A percentile compares a stretch with the other conserved stretches of the same genome.
Evolutionary conservation across 495 filamentous ascomycete genomes (phyloP).

Genomic region (Hyaloscypha hepaticicola): DNA sequence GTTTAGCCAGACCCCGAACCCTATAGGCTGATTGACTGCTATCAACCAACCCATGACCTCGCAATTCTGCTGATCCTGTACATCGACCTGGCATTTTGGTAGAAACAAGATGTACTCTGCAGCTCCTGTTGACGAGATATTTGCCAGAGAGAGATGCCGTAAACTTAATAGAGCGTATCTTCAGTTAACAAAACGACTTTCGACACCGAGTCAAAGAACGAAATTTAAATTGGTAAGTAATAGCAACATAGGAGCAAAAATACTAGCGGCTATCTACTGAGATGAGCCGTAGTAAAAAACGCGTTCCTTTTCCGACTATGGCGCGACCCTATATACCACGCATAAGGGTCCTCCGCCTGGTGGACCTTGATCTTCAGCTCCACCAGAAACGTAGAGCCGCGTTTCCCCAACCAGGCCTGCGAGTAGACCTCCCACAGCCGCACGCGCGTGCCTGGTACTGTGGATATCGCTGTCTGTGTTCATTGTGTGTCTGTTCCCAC

Average conservation of each 20-base stretch:
- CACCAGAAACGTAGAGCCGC: conserved; percentile 28
- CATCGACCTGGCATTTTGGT: neutral
- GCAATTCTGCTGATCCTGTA: neutral
- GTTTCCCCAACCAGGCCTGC: conserved; percentile 30
- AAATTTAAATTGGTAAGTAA: neutral
- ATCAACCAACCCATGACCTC: conserved; percentile 11
- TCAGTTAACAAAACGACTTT: neutral
- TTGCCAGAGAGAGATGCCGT: neutral
- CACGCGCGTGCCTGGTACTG: conserved; percentile 31
- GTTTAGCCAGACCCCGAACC: conserved; percentile 28
- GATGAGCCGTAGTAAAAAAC: neutral
- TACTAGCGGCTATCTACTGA: neutral
- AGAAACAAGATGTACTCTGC: neutral
- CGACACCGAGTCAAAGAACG: neutral
- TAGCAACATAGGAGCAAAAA: neutral
- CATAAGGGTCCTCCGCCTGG: conserved; percentile 26
- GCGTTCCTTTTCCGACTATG: neutral
- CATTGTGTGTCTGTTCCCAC: conserved; percentile 31
- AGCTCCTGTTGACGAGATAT: neutral
- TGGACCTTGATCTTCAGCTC: conserved; percentile 30
- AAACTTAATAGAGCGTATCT: neutral
- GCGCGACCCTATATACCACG: conserved; percentile 24
- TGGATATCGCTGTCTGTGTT: conserved; percentile 33
- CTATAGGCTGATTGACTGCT: conserved; percentile 24
- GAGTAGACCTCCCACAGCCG: conserved; percentile 29